Evolutionary conservation across 495 filamentous ascomycete species (phyloP), one percentile per base, ranked within the genome.

Genomic region (Aspergillus olivimuriae): DNA sequence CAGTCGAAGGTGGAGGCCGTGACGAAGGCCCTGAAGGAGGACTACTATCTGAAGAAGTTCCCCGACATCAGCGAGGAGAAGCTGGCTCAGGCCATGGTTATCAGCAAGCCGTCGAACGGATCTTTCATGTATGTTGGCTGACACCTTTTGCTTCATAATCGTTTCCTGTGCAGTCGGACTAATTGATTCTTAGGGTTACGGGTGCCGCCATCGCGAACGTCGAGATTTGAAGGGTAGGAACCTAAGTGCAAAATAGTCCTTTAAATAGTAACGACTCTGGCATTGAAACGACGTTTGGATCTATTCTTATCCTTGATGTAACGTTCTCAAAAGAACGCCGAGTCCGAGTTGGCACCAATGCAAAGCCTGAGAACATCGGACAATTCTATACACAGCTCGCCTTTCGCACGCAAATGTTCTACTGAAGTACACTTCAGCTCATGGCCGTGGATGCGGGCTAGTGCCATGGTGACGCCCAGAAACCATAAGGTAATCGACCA

Each of bases 1-100:
- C 83, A 81, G 51, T 78, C 87, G 44, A 91, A 85, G 66, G 85
- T 95, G 1, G 81, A 87, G n/a, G 80, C 67, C 28, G 84, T 98
- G 18, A 87, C 77, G 58, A 68, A 76, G 58, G 84, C 83, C 15
- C 84, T 88, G 78, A 74, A 83, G 56, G 70, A 78, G 44, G 77
- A 86, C 60, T 98, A 96, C 58, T 98, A 96, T 61, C 58, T 62
- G 40, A 77, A 77, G 52, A 81, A 82, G 61, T 80, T 85, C 59
- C 76, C 81, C 3, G 75, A 77, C 47, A 75, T 96, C 41, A 81
- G 61, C 2, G 75, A 76, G 36, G 86, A 88, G 69, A 83, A 86
- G 65, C 69, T 86, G 52, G 70, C 78, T 19, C 77, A 80, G 39
- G 90, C 90, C 1, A 83, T 98, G 48, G 87, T 97, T 35, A 90